These are phyloP conservation scores for Chimonanthus salicifolius DNA, from an alignment of 164 flowering plant genomes.

Conservation along the genomic window DNA sequence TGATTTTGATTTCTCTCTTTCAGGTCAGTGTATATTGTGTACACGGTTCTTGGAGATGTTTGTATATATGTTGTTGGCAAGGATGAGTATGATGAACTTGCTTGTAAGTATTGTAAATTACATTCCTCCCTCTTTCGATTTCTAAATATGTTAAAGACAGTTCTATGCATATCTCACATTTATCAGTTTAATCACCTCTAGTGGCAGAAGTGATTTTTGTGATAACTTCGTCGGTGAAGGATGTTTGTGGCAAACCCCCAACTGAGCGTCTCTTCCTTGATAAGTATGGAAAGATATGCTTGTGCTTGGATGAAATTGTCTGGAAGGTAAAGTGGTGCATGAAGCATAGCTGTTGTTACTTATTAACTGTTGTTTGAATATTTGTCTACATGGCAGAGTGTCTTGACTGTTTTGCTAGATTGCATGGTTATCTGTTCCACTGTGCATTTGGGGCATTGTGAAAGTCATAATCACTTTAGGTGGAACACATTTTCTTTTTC, in stretches of 20 bases:
- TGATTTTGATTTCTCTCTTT: background rate
- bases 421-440: too few species aligned
- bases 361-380: background rate
- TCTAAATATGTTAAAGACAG: background rate
- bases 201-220: conserved; percentile 93
- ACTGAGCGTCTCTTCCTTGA: conserved; percentile 91
- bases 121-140: background rate
- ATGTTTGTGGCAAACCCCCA: conserved; percentile 92
- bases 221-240: conserved; percentile 82
- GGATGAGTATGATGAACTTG: conserved; percentile 96
- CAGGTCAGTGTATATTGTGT: conserved; percentile 96
- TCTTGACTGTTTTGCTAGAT: background rate
- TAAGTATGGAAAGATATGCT: conserved; percentile 84
- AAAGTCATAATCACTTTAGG: background rate
- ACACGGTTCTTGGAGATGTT: conserved; percentile 93
- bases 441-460: background rate
- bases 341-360: background rate
- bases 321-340: conserved; percentile 54
- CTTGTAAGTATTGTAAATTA: conserved; percentile 55
- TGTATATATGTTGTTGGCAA: conserved; percentile 89
- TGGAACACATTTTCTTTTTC: background rate
- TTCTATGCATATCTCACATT: background rate
- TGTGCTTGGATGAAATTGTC: conserved; percentile 91
- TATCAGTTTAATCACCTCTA: conserved; percentile 21
- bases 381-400: background rate